These are phyloP conservation scores for Trichoderma guizhouense DNA, from an alignment of 2,329 filamentous ascomycete genomes.

Conservation along the genomic window DNA sequence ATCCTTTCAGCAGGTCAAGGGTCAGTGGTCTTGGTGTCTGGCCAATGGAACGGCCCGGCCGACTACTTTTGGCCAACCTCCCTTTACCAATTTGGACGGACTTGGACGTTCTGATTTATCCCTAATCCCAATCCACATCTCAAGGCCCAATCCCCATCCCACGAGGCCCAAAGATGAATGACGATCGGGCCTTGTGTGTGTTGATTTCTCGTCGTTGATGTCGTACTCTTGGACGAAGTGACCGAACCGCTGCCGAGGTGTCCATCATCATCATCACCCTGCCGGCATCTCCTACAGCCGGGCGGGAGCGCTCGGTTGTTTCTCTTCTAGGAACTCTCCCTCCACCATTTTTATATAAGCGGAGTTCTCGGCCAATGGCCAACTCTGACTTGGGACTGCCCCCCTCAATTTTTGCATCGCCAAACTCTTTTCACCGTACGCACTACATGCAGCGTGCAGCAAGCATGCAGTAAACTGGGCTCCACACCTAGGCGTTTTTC, in stretches of 20 bases:
- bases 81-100: not conserved
- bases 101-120: not conserved
- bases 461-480: not conserved
- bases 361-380: not conserved
- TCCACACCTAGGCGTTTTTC: slow-evolving; percentile 17
- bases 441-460: not conserved
- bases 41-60: slow-evolving; percentile 3
- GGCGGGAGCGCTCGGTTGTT: not conserved
- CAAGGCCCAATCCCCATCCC: not conserved
- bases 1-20: slow-evolving; percentile 24
- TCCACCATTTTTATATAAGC: not conserved
- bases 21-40: not conserved
- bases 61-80: not conserved
- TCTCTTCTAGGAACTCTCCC: not conserved
- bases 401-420: not conserved
- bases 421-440: not conserved
- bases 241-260: not conserved
- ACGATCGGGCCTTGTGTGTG: not conserved
- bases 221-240: not conserved
- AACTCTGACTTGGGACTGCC: not conserved
- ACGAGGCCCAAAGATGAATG: not conserved
- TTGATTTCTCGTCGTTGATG: not conserved
- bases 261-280: not conserved
- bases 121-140: not conserved
- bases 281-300: not conserved